Percentiles rank a stretch among this genome's conserved stretches.
Conservation (phyloP, 495 filamentous ascomycete species). For the Rhizodiscina lignyota region DNA sequence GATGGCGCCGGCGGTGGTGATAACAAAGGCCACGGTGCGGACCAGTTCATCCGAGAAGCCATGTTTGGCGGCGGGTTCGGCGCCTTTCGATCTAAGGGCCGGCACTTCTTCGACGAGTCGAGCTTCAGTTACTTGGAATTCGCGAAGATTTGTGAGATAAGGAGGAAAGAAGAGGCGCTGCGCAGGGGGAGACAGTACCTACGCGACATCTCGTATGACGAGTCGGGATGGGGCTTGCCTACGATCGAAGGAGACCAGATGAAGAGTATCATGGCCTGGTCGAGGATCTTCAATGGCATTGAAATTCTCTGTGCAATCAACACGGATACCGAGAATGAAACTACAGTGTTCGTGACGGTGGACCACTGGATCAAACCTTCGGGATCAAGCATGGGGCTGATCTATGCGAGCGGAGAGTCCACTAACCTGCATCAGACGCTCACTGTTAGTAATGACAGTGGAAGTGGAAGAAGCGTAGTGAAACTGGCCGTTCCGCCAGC, state of each 20-base stretch:
- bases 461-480: no score
- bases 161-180: slow-evolving; percentile 2
- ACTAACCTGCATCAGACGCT: no score
- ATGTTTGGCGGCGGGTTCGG: slow-evolving; percentile 15
- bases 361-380: slow-evolving; percentile 1
- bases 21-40: slow-evolving; percentile 1
- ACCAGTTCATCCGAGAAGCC: slow-evolving; percentile 13
- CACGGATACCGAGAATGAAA: slow-evolving; percentile 4
- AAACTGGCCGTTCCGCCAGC: no score
- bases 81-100: slow-evolving; percentile 9
- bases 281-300: slow-evolving; percentile 11
- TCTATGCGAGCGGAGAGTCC: neutral
- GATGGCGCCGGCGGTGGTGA: slow-evolving; percentile 7
- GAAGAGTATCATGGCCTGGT: slow-evolving; percentile 11
- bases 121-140: slow-evolving; percentile 5
- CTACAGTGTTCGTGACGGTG: slow-evolving; percentile 7
- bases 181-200: slow-evolving; percentile 12
- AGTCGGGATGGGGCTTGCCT: slow-evolving; percentile 6
- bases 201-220: slow-evolving; percentile 11
- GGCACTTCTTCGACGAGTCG: slow-evolving; percentile 12
- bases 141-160: slow-evolving; percentile 4
- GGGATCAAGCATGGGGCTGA: neutral
- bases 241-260: slow-evolving; percentile 3
- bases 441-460: no score
- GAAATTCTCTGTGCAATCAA: slow-evolving; percentile 15